phyloP scores from a whole-genome alignment of 208 protist genomes.

The Wallacemonas rigidus region DNA sequence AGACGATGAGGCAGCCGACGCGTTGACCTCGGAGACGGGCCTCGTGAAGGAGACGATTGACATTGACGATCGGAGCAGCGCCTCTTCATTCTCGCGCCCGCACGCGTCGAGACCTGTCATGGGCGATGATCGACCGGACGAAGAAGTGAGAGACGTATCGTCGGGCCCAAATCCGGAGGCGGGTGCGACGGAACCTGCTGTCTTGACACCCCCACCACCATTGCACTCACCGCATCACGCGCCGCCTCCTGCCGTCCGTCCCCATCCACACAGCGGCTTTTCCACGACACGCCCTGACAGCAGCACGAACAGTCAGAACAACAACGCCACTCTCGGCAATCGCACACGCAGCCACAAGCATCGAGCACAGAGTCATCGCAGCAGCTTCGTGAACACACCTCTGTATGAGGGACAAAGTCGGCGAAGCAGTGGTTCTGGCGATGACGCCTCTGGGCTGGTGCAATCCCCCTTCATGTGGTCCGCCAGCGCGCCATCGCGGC shows the following conservation, averaged over 20 bases:
- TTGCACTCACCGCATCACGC: background rate
- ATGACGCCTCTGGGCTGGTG: conserved; percentile 5
- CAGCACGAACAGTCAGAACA: too few species aligned
- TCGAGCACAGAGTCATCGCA: background rate
- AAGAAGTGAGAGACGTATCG: too few species aligned
- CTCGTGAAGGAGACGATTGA: background rate
- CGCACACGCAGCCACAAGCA: background rate
- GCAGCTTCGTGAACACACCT: background rate
- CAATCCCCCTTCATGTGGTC: conserved; percentile 1
- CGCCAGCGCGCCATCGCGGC: background rate
- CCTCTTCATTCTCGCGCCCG: background rate
- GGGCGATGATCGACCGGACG: too few species aligned
- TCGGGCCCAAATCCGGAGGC: too few species aligned
- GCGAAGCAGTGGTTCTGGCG: background rate
- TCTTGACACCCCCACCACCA: background rate
- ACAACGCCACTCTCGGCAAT: too few species aligned
- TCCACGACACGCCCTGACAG: too few species aligned
- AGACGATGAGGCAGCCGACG: background rate
- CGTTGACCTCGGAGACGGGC: background rate
- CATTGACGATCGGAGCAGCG: background rate
- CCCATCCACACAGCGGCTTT: too few species aligned
- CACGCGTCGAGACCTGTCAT: background rate
- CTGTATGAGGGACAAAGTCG: background rate
- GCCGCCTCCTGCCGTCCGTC: too few species aligned
- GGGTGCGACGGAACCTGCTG: too few species aligned